These are phyloP conservation scores for Roridomyces roridus DNA, from an alignment of 768 basidiomycete genomes.

Conservation along the genomic window DNA sequence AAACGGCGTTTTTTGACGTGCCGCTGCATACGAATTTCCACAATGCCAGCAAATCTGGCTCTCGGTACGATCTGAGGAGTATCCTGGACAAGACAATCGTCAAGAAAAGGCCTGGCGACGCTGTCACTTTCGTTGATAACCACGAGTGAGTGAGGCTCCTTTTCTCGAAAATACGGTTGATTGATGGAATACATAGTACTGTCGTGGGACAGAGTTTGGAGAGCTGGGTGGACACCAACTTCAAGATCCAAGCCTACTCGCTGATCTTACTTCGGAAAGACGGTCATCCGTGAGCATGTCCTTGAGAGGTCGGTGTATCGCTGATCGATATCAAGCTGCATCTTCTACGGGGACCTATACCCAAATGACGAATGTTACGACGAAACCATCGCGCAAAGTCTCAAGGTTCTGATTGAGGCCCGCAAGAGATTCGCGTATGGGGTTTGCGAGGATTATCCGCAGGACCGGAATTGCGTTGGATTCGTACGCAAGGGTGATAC, in stretches of 20 bases:
- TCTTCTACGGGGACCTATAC: constrained; percentile 89
- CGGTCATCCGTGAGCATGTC: constrained; percentile 72
- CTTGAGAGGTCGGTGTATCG: background rate
- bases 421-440: constrained; percentile 78
- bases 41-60: constrained; percentile 71
- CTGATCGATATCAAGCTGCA: constrained; percentile 57
- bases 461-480: constrained; percentile 69
- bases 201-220: constrained; percentile 77
- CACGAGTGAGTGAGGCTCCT: constrained; percentile 68
- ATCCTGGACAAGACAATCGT: constrained; percentile 78
- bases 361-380: constrained; percentile 74
- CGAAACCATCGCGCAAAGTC: constrained; percentile 52
- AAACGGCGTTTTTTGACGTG: constrained; percentile 90
- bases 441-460: constrained; percentile 62
- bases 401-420: constrained; percentile 61
- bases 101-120: constrained; percentile 72
- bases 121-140: constrained; percentile 91
- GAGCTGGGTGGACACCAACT: constrained; percentile 78
- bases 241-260: constrained; percentile 86
- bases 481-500: constrained; percentile 73
- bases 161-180: constrained; percentile 1
- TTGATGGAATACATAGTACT: constrained; percentile 54
- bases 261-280: constrained; percentile 72
- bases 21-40: constrained; percentile 87
- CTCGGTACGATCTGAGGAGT: constrained; percentile 75